Percentiles rank a stretch among this genome's conserved stretches.
These are phyloP conservation scores for Tulasnella sp. DNA, from an alignment of 768 basidiomycete species.

Conservation along the genomic window DNA sequence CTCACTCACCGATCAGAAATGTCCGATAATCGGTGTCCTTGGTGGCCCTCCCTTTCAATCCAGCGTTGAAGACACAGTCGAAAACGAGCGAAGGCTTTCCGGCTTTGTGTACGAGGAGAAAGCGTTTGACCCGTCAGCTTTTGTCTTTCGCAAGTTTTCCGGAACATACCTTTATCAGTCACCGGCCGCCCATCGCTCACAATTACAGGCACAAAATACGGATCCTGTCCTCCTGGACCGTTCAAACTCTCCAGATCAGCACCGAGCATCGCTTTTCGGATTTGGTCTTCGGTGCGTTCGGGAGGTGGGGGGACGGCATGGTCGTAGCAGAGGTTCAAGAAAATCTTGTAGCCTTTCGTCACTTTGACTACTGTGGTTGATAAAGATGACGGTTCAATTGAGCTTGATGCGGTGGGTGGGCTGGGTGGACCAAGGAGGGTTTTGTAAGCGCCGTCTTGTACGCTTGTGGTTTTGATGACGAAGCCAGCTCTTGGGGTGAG, in stretches of 20 bases:
- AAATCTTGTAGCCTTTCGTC: conserved; percentile 16
- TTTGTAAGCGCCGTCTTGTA: conserved; percentile 5
- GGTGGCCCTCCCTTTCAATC: conserved; percentile 46
- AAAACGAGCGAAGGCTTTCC: conserved; percentile 61
- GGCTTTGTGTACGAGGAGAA: conserved; percentile 31
- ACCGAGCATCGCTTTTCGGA: conserved; percentile 19
- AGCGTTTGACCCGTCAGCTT: neutral
- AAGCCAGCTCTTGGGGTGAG: conserved; percentile 15
- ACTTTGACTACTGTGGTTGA: neutral
- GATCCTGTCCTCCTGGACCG: too few relatives aligned
- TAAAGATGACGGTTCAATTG: neutral
- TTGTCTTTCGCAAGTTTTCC: neutral
- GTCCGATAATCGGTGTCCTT: conserved; percentile 54
- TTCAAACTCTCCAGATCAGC: conserved; percentile 8
- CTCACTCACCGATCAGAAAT: conserved; percentile 51
- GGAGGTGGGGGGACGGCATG: conserved; percentile 16
- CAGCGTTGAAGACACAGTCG: conserved; percentile 55
- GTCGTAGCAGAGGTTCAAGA: conserved; percentile 15
- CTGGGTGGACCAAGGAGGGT: neutral
- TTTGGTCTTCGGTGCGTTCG: conserved; percentile 11
- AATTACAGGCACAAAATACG: conserved; percentile 18
- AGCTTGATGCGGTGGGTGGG: neutral
- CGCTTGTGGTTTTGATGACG: conserved; percentile 15
- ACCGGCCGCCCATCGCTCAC: conserved; percentile 16
- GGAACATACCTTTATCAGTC: conserved; percentile 12